phyloP scores from a whole-genome alignment of 768 basidiomycete genomes.

The Hypholoma fasciculare region DNA sequence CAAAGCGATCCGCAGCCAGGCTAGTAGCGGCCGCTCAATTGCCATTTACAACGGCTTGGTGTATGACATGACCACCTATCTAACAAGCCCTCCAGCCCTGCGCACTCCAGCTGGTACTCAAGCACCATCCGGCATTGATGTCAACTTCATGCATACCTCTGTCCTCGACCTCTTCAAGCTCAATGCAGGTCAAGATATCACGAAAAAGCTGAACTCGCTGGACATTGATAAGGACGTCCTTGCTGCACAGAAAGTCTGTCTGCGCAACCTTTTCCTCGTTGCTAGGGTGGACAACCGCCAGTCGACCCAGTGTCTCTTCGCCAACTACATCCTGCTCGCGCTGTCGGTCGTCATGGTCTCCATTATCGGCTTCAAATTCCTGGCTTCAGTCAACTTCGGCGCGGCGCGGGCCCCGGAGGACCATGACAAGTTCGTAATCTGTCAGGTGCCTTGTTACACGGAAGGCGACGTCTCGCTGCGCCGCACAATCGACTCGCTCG shows the following conservation, averaged over 20 bases:
- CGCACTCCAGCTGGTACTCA: conserved; percentile 46
- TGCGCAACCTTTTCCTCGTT: conserved; percentile 90
- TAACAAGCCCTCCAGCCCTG: conserved; percentile 65
- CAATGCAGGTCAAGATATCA: conserved; percentile 77
- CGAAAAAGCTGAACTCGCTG: conserved; percentile 67
- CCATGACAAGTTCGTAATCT: conserved; percentile 96
- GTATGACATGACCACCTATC: conserved; percentile 85
- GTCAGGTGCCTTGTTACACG: conserved; percentile 98
- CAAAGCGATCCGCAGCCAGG: conserved; percentile 71
- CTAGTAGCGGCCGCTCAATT: conserved; percentile 59
- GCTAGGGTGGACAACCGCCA: conserved; percentile 93
- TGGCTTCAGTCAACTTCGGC: conserved; percentile 86
- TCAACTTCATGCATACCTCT: conserved; percentile 69
- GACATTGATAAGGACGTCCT: conserved; percentile 62
- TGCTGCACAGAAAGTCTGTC: conserved; percentile 77
- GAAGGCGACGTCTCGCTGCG: conserved; percentile 89
- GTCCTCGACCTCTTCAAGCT: conserved; percentile 78
- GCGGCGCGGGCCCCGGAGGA: conserved; percentile 84
- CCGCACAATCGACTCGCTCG: conserved; percentile 90
- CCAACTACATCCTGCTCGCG: conserved; percentile 87
- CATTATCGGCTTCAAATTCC: conserved; percentile 95
- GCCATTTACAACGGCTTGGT: conserved; percentile 87
- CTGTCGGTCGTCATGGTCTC: conserved; percentile 91
- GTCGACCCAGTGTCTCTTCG: conserved; percentile 89
- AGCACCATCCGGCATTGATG: conserved; percentile 40